Base-by-base conservation (phyloP, 352 stramenopile species). In the Phytophthora syringae region DNA sequence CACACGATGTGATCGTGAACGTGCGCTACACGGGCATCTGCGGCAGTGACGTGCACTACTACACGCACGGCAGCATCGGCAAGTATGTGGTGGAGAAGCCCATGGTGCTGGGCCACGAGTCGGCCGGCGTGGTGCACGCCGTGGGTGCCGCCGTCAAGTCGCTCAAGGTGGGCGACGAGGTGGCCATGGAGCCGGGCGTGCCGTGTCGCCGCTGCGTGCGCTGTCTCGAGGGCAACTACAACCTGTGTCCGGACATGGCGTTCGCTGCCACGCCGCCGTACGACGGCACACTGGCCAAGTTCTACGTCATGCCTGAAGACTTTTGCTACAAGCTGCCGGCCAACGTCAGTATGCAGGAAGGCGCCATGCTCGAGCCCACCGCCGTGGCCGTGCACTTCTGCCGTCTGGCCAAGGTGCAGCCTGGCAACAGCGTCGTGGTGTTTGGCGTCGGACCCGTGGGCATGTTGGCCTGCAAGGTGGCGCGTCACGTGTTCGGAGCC, bases 341-440 rank as follows among this genome's bases (percentile, higher is more conserved):
- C 30, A 42, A 53, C 24, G 67, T 67, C 7, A 70, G 53, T n/a
- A 65, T 67, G 61, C 61, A 71, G 24, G 67, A 71, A 25, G 61
- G 61, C 3, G 61, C 67, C 9, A 20, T 74, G 45, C 60, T 74
- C 24, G 66, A 74, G 37, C 66, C 66, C 37, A 63, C 66, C 2
- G 66, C 66, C 1, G 67, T 75, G 51, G 61, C 67, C 15, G 67
- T 71, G 25, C 60, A 75, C 47, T 75, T 71, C 56, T 71, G 67
- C 7, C 55, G 67, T 30, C 18, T 72, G 36, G 57, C 62, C n/a
- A 72, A 76, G 15, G 62, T 72, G n/a, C 21, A 16, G n/a, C 63
- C 68, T 18, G 68, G 63, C 24, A 44, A 70, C 9, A 72, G 48
- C 25, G 63, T 76, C 37, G 68, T 76, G 13, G 68, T 72, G 4